Conservation (phyloP, 306 rosid species). For the Pyrus betulifolia region DNA sequence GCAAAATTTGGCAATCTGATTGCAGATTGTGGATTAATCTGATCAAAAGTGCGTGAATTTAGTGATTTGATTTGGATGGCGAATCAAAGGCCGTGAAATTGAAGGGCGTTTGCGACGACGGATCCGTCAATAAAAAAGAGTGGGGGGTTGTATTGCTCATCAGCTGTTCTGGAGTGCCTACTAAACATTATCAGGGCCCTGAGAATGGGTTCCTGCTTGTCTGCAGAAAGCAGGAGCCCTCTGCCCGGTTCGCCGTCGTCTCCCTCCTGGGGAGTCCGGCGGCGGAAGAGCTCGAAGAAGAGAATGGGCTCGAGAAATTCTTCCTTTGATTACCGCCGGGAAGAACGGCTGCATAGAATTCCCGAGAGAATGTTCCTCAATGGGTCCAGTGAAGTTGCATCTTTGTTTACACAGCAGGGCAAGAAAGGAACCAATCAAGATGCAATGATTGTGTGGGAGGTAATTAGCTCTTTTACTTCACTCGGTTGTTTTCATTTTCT, state of each 20-base stretch:
- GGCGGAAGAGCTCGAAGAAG: slow-evolving; percentile 34
- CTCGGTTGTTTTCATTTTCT: neutral
- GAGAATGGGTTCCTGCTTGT: slow-evolving; percentile 99
- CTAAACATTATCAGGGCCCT: slow-evolving; percentile 80
- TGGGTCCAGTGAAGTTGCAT: slow-evolving; percentile 65
- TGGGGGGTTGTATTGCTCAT: slow-evolving; percentile 33
- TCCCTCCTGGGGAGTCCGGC: slow-evolving; percentile 26
- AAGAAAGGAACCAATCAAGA: slow-evolving; percentile 97
- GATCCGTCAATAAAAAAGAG: slow-evolving; percentile 50
- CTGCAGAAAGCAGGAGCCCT: slow-evolving; percentile 94
- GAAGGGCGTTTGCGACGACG: slow-evolving; percentile 31
- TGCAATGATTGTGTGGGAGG: slow-evolving; percentile 99
- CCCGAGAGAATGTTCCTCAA: slow-evolving; percentile 72
- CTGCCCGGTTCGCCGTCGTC: slow-evolving; percentile 51
- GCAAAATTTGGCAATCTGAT: neutral
- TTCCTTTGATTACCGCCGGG: slow-evolving; percentile 67
- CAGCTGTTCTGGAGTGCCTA: slow-evolving; percentile 88
- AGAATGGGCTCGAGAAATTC: slow-evolving; percentile 46
- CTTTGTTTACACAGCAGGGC: slow-evolving; percentile 92
- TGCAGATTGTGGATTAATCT: neutral
- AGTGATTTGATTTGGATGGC: neutral
- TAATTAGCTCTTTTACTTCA: slow-evolving; percentile 19
- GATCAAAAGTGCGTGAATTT: neutral
- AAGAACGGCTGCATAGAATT: slow-evolving; percentile 59
- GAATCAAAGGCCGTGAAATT: neutral